A percentile compares a stretch with the other conserved stretches of the same genome.
phyloP scores from a whole-genome alignment of 140 eudicot genomes.

The Flaveria floridana region DNA sequence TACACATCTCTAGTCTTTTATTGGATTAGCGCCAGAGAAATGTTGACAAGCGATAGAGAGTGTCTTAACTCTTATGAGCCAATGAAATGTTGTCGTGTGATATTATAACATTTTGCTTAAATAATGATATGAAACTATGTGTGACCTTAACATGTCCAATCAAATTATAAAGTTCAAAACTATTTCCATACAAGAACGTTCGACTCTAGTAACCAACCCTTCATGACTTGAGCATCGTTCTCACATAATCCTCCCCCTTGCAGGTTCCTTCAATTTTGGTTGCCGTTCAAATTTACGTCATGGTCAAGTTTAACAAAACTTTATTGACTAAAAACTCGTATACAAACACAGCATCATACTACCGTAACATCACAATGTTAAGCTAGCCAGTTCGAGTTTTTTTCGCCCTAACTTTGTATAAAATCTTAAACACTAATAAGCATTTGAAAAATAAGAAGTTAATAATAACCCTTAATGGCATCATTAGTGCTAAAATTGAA shows the following conservation, averaged over 20 bases:
- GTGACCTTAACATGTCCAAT: too few species aligned
- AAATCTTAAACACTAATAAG: neutral
- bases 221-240: neutral
- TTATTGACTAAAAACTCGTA: neutral
- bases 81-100: too few species aligned
- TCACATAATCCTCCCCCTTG: neutral
- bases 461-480: neutral
- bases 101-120: too few species aligned
- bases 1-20: too few species aligned
- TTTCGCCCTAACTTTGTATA: neutral
- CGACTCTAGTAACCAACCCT: neutral
- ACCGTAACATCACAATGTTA: neutral
- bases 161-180: neutral
- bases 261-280: too few species aligned
- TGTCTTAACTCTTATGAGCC: too few species aligned
- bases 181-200: too few species aligned
- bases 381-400: neutral
- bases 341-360: neutral
- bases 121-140: too few species aligned
- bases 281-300: neutral
- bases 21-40: too few species aligned
- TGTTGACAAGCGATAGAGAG: too few species aligned
- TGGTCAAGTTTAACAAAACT: neutral
- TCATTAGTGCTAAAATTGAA: constrained; percentile 43
- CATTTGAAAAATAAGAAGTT: neutral